Evolutionary conservation across 345 rosid species (phyloP).

Genomic region (Balakata baccata): DNA sequence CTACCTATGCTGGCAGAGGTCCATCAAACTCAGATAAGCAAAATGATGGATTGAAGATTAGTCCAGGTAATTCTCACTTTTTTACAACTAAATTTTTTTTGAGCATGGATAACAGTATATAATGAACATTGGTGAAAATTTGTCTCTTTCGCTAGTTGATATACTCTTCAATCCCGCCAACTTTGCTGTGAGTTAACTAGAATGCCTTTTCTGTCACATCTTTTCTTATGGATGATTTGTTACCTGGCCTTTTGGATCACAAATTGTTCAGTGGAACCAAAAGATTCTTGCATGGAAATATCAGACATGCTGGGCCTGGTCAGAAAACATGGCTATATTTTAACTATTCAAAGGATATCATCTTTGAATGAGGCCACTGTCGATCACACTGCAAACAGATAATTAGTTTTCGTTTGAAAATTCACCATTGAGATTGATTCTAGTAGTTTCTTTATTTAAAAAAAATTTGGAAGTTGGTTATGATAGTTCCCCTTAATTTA

Average conservation of each 20-base stretch:
- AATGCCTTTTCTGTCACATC: background rate
- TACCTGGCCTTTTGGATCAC: background rate
- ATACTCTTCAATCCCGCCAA: background rate
- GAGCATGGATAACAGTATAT: conserved; percentile 3
- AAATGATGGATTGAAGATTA: conserved; percentile 36
- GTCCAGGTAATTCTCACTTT: conserved; percentile 33
- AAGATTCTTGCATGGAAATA: background rate
- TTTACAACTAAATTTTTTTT: background rate
- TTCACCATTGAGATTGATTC: background rate
- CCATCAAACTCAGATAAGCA: conserved; percentile 52
- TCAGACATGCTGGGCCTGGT: background rate
- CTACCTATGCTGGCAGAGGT: conserved; percentile 52
- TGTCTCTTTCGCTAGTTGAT: background rate
- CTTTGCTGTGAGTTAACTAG: background rate
- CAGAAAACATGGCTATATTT: background rate
- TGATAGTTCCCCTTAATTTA: no score
- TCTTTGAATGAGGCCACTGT: background rate
- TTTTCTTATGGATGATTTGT: background rate
- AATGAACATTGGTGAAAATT: background rate
- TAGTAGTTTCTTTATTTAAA: background rate
- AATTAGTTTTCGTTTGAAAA: background rate
- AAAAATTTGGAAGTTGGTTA: no score
- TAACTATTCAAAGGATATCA: background rate
- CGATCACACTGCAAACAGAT: background rate
- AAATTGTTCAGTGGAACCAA: background rate